These are phyloP conservation scores for Cutaneotrichosporon mucoides DNA, from an alignment of 1,284 basidiomycete genomes.

Conservation along the genomic window DNA sequence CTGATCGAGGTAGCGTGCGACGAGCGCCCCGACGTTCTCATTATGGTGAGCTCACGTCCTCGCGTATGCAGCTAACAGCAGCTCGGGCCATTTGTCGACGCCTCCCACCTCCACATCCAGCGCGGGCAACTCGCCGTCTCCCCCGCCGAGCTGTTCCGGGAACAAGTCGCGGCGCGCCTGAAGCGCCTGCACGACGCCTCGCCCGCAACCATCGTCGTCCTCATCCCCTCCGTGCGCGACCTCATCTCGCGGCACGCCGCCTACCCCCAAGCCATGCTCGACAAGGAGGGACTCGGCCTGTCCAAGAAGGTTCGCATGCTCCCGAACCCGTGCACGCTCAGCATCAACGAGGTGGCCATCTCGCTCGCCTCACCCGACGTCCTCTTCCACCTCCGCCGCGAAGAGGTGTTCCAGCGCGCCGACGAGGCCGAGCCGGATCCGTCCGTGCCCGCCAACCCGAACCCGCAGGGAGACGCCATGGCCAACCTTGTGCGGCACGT, in stretches of 20 bases:
- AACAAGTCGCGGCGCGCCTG: slow-evolving; percentile 62
- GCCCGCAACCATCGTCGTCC: slow-evolving; percentile 64
- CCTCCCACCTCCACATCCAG: slow-evolving; percentile 66
- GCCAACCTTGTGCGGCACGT: slow-evolving; percentile 72
- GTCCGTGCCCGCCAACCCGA: slow-evolving; percentile 28
- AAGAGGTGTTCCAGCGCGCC: slow-evolving; percentile 72
- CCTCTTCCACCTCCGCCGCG: slow-evolving; percentile 79
- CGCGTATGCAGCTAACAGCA: slow-evolving; percentile 41
- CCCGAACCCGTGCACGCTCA: slow-evolving; percentile 82
- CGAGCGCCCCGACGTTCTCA: slow-evolving; percentile 67
- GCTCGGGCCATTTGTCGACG: slow-evolving; percentile 87
- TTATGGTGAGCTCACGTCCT: slow-evolving; percentile 60
- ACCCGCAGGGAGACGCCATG: slow-evolving; percentile 66
- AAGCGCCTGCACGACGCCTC: slow-evolving; percentile 59
- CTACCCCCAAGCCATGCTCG: slow-evolving; percentile 78
- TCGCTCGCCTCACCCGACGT: slow-evolving; percentile 76
- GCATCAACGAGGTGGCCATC: slow-evolving; percentile 77
- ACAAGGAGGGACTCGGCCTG: slow-evolving; percentile 49
- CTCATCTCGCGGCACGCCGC: slow-evolving; percentile 73
- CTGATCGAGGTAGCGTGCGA: slow-evolving; percentile 59
- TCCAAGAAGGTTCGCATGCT: slow-evolving; percentile 66
- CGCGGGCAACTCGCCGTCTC: slow-evolving; percentile 64
- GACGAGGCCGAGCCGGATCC: slow-evolving; percentile 60
- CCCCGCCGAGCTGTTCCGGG: slow-evolving; percentile 66
- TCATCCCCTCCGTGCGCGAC: slow-evolving; percentile 81